Conservation (phyloP, 805 yeast species). For the Yarrowia osloensis region DNA sequence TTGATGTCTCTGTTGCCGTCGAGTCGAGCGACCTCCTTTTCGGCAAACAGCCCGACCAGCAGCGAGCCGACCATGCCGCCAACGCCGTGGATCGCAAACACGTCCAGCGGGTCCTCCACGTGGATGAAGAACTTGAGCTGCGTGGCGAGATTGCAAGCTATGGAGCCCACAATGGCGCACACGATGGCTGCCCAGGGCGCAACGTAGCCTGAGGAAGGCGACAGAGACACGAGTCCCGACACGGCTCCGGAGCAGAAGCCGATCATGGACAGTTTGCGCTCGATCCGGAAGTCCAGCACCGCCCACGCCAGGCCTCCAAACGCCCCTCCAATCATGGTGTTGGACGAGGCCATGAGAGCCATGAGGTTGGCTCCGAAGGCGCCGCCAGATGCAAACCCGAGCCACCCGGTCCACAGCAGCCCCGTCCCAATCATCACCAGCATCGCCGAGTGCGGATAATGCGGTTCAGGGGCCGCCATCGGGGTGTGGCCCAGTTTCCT, state of each 20-base stretch:
- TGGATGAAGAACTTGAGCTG: constrained; percentile 70
- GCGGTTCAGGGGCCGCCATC: constrained; percentile 46
- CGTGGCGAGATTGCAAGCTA: constrained; percentile 81
- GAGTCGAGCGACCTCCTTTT: neutral
- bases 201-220: constrained; percentile 96
- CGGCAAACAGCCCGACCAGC: constrained; percentile 86
- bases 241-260: constrained; percentile 94
- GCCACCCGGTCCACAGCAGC: constrained; percentile 75
- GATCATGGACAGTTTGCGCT: constrained; percentile 87
- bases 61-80: constrained; percentile 83
- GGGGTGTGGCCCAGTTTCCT: constrained; percentile 57
- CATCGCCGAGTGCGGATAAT: constrained; percentile 68
- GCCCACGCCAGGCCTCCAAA: constrained; percentile 52
- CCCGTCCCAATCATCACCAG: constrained; percentile 68
- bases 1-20: neutral
- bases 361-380: constrained; percentile 43
- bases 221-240: constrained; percentile 91
- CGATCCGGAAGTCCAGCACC: constrained; percentile 51
- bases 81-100: constrained; percentile 86
- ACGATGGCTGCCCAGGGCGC: constrained; percentile 80
- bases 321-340: constrained; percentile 56
- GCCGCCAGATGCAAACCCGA: constrained; percentile 76
- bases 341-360: constrained; percentile 50
- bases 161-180: constrained; percentile 71
- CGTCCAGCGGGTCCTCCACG: constrained; percentile 95